A percentile compares a stretch with the other conserved stretches of the same genome.
Evolutionary conservation across 768 basidiomycete species (phyloP).

Genomic region (Rhodotorula diobovata): DNA sequence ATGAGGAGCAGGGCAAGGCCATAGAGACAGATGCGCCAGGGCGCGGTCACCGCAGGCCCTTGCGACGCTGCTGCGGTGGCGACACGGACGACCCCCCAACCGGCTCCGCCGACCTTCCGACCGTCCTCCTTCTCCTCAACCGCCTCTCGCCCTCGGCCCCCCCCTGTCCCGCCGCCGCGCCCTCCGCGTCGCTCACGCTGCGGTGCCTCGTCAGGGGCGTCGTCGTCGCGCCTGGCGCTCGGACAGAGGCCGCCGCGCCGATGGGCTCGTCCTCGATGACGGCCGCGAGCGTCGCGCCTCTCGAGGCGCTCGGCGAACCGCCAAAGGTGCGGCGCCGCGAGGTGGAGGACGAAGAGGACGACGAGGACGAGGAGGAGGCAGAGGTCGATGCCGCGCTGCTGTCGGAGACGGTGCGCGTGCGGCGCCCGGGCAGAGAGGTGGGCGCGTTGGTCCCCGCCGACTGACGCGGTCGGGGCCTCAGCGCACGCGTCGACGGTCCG

Average conservation of each 20-base stretch:
- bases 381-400: too few relatives aligned
- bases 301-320: background rate
- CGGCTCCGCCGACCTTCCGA: background rate
- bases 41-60: too few relatives aligned
- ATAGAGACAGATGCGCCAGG: too few relatives aligned
- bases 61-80: too few relatives aligned
- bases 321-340: constrained; percentile 4
- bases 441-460: too few relatives aligned
- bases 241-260: background rate
- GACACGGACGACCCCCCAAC: too few relatives aligned
- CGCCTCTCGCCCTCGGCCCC: constrained; percentile 8
- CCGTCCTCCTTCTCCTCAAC: constrained; percentile 7
- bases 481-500: too few relatives aligned
- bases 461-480: too few relatives aligned
- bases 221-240: background rate
- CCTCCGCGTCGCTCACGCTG: background rate
- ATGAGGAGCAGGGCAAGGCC: too few relatives aligned
- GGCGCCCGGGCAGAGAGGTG: too few relatives aligned
- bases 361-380: background rate
- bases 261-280: background rate
- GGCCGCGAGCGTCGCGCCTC: background rate
- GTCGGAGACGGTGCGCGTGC: too few relatives aligned
- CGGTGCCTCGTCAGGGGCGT: background rate
- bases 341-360: background rate
- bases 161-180: background rate